Base-by-base conservation (phyloP, 1,284 basidiomycete species). In the Ustanciosporium gigantosporum region DNA sequence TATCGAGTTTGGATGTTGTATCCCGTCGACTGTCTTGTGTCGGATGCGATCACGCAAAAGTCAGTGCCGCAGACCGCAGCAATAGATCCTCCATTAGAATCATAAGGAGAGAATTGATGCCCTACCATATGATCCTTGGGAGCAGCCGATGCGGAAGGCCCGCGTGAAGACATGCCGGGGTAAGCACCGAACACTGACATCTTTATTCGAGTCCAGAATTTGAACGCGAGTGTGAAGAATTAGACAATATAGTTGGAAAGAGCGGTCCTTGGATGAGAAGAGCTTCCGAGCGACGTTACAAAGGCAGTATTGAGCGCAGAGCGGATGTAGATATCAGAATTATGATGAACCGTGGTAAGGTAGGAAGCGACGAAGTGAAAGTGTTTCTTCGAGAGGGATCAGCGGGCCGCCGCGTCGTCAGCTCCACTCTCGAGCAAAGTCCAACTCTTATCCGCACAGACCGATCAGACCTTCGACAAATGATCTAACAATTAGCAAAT, bases 1-100 rank as follows among this genome's bases (percentile, higher is more conserved):
- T 75, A 76, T 19, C 75, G 65, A 11, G 75, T 77, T 36, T 76
- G 74, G 46, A 77, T 77, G 62, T 73, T 75, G 61, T 77, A 77
- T 5, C 75, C 75, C 11, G 71, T 71, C 36, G 46, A 55, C 44
- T 76, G 74, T 25, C 75, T 61, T 2, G 75, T 77, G 41, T 77
- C 75, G 32, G 74, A 75, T 6, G 75, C 75, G 27, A 77, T 58
- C 19, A 77, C 74, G 46, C 75, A 77, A 34, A 75, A 77, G 52
- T 77, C 74, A 13, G 56, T 56, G 19, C 75, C 75, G 25, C 72
- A 72, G 24, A 77, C 70, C 22, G 75, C 75, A 15, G 74, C 56
- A 41, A 77, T 76, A 27, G 66, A 70, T 29, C 75, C 75, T 21
- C 68, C 73, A 52, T 76, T 76, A 23, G 68, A 72, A 34, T 71